A percentile compares a stretch with the other conserved stretches of the same genome.
phyloP scores from a whole-genome alignment of 2,329 filamentous ascomycete genomes.

The Neonectria punicea region DNA sequence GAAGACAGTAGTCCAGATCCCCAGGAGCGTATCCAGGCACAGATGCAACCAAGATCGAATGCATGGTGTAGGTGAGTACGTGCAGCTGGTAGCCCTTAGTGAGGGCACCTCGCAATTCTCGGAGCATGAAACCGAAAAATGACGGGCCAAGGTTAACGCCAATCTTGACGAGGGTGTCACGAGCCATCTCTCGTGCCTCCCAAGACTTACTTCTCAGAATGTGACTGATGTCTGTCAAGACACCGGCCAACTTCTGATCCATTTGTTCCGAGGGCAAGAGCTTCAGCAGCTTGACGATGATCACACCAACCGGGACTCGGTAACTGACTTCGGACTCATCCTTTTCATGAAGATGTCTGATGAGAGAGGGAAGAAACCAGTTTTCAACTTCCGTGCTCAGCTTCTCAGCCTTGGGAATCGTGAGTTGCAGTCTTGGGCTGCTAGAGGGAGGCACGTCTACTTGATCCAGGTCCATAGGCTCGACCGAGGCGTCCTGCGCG shows the following conservation, averaged over 20 bases:
- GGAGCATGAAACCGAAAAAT: conserved; percentile 93
- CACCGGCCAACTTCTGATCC: conserved; percentile 78
- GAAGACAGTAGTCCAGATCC: conserved; percentile 88
- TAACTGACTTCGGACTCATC: conserved; percentile 94
- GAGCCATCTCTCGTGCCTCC: conserved; percentile 89
- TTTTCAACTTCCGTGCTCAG: conserved; percentile 77
- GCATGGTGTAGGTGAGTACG: conserved; percentile 93
- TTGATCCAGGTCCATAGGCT: conserved; percentile 58
- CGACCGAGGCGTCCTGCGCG: conserved; percentile 52
- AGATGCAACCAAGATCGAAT: conserved; percentile 84
- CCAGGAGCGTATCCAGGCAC: conserved; percentile 80
- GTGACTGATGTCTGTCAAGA: conserved; percentile 91
- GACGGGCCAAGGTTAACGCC: conserved; percentile 80
- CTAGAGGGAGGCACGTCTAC: conserved; percentile 37
- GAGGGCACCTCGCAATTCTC: conserved; percentile 85
- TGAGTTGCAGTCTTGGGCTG: conserved; percentile 65
- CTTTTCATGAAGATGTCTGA: conserved; percentile 91
- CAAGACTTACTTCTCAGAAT: conserved; percentile 90
- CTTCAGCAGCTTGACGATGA: conserved; percentile 87
- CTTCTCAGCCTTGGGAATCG: conserved; percentile 74
- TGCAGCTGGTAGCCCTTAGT: conserved; percentile 92
- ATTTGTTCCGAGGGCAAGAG: conserved; percentile 80
- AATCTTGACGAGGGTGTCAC: conserved; percentile 88
- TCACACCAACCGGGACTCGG: conserved; percentile 88
- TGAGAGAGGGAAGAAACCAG: conserved; percentile 80